Base-by-base conservation (phyloP, 306 rosid genomes). In the barrel medic (Medicago truncatula) region DNA sequence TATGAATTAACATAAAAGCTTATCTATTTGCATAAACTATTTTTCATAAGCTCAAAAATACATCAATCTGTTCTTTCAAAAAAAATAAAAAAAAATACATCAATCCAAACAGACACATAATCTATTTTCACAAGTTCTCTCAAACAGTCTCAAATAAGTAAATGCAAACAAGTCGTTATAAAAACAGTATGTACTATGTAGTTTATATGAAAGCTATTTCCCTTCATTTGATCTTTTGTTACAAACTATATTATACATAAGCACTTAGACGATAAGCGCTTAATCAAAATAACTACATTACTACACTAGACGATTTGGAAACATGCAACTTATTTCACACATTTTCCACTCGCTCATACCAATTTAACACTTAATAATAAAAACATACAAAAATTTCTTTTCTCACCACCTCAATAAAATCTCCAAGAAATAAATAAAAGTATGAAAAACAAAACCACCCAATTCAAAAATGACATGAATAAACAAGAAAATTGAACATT, bases 401-500 rank as follows among this genome's bases (percentile, higher is more conserved):
- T 13, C 34, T 64, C 17, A 39, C 8, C 18, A 6, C n/a, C 8
- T 25, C 49, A 52, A 5, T 36, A 38, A 73, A 41, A 57, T 39
- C 68, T 71, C 67, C 60, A 34, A 7, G 28, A 63, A 53, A 40
- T 41, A 50, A 9, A 43, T 28, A 10, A 10, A 9, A 10, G 12
- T 9, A 43, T 2, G 5, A 43, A 56, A 46, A n/a, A 53, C 5
- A 17, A 52, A 52, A 53, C 20, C 23, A 44, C 43, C n/a, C 25
- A 60, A 73, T 54, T 58, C 57, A 69, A 47, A 78, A 36, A 56
- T 12, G 74, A 68, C 16, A 58, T 47, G 9, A 12, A 58, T 9
- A 74, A 69, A 36, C 2, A 59, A 47, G 15, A 9, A 53, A 66
- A 63, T 3, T 6, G 2, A 18, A 60, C 14, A 11, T 5, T 16